A percentile compares a stretch with the other conserved stretches of the same genome.
Conservation (phyloP, 805 yeast species). For the Candida khao-thaluensis region DNA sequence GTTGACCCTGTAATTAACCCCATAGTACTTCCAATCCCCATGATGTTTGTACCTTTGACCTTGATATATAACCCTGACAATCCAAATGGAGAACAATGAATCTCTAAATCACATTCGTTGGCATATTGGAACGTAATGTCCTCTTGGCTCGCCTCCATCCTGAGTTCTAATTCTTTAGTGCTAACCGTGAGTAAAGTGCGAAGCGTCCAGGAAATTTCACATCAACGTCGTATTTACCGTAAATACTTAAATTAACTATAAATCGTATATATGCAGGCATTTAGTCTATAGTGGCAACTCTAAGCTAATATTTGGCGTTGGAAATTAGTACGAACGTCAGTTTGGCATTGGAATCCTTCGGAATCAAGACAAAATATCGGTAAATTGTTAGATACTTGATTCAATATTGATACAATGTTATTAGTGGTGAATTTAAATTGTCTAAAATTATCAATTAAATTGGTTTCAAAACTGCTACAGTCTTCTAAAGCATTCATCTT, state of each 20-base stretch:
- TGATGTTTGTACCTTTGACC: conserved; percentile 46
- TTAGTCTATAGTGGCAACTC: too few species aligned
- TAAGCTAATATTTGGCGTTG: too few species aligned
- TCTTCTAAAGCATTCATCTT: conserved; percentile 14
- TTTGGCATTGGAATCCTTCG: neutral
- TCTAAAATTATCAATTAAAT: conserved; percentile 24
- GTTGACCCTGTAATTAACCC: conserved; percentile 54
- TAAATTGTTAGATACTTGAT: conserved; percentile 32
- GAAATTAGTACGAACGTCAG: too few species aligned
- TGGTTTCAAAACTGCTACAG: conserved; percentile 22
- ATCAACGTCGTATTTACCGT: conserved; percentile 1
- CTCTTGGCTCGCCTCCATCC: conserved; percentile 11
- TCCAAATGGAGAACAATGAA: conserved; percentile 59
- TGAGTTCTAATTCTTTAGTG: neutral
- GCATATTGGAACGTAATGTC: conserved; percentile 40
- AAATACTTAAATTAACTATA: neutral
- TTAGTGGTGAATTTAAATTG: conserved; percentile 16
- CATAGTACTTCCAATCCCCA: conserved; percentile 58
- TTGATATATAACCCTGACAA: conserved; percentile 51
- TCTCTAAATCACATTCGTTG: conserved; percentile 51
- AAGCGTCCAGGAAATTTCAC: too few species aligned
- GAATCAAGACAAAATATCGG: conserved; percentile 16
- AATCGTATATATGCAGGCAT: too few species aligned
- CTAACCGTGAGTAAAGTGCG: too few species aligned
- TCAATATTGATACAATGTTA: conserved; percentile 27